Percentiles rank a stretch among this genome's conserved stretches.
phyloP scores from a whole-genome alignment of 2,329 filamentous ascomycete species.

The Aureobasidium namibiae region DNA sequence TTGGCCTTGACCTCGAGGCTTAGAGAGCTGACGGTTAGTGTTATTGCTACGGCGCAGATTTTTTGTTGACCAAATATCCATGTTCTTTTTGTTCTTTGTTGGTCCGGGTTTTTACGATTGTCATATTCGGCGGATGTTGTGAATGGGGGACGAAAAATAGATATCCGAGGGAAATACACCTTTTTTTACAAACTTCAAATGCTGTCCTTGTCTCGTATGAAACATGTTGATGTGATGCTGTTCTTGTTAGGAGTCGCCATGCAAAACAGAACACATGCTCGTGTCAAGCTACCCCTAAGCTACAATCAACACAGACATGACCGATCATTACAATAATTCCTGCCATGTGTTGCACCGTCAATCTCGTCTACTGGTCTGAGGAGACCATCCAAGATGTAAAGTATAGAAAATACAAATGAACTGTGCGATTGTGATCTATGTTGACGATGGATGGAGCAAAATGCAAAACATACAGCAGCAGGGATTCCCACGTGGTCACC shows the following conservation, averaged over 20 bases:
- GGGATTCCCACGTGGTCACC: too few species aligned
- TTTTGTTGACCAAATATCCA: background rate
- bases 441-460: too few species aligned
- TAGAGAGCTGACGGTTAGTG: constrained; percentile 19
- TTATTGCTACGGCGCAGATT: background rate
- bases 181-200: background rate
- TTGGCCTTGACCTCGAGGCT: constrained; percentile 41
- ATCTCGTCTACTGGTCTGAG: too few species aligned
- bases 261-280: too few species aligned
- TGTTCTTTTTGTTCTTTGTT: constrained; percentile 1
- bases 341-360: too few species aligned
- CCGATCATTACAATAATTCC: too few species aligned
- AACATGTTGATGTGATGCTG: background rate
- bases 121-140: constrained; percentile 2
- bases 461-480: too few species aligned
- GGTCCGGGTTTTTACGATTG: constrained; percentile 5
- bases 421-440: too few species aligned
- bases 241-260: too few species aligned
- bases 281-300: background rate
- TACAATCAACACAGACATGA: too few species aligned
- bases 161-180: background rate
- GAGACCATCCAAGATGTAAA: too few species aligned
- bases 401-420: too few species aligned
- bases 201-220: background rate
- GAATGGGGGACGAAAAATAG: constrained; percentile 2